Conservation (phyloP, 2,329 filamentous ascomycete species). For the Monosporascus ibericus region DNA sequence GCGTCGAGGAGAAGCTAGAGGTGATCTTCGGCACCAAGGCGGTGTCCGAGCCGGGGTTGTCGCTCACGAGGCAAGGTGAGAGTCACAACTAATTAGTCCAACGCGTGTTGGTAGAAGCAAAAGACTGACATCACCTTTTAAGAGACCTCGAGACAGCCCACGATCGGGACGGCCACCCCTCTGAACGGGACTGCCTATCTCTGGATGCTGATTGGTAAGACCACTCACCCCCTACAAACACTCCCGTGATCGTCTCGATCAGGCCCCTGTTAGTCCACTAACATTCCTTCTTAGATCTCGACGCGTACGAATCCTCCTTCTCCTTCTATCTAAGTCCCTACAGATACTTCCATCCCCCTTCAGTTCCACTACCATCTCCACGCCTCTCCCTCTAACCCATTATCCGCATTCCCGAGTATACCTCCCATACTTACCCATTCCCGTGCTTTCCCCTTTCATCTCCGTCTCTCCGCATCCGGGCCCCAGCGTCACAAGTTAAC, state of each 20-base stretch:
- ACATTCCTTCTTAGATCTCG: slow-evolving; percentile 15
- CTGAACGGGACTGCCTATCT: slow-evolving; percentile 18
- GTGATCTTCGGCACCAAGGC: slow-evolving; percentile 22
- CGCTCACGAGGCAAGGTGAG: slow-evolving; percentile 16
- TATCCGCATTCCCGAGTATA: too few species aligned
- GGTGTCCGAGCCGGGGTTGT: slow-evolving; percentile 18
- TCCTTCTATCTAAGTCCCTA: neutral
- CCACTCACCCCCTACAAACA: too few species aligned
- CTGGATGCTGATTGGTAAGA: slow-evolving; percentile 23
- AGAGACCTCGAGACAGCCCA: slow-evolving; percentile 22
- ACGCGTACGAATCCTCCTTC: slow-evolving; percentile 16
- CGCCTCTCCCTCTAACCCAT: too few species aligned
- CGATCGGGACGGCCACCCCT: slow-evolving; percentile 17
- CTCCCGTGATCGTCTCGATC: neutral
- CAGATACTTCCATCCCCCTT: too few species aligned
- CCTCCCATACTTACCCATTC: too few species aligned
- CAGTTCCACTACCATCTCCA: too few species aligned
- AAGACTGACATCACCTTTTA: neutral
- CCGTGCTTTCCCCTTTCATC: too few species aligned
- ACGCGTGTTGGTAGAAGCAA: neutral
- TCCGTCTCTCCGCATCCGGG: neutral
- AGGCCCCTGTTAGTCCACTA: too few species aligned
- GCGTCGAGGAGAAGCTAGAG: slow-evolving; percentile 19
- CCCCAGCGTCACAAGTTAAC: neutral
- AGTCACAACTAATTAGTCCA: neutral